A percentile compares a stretch with the other conserved stretches of the same genome.
Evolutionary conservation across 345 rosid species (phyloP).

Genomic region (Rhodamnia rubescens): DNA sequence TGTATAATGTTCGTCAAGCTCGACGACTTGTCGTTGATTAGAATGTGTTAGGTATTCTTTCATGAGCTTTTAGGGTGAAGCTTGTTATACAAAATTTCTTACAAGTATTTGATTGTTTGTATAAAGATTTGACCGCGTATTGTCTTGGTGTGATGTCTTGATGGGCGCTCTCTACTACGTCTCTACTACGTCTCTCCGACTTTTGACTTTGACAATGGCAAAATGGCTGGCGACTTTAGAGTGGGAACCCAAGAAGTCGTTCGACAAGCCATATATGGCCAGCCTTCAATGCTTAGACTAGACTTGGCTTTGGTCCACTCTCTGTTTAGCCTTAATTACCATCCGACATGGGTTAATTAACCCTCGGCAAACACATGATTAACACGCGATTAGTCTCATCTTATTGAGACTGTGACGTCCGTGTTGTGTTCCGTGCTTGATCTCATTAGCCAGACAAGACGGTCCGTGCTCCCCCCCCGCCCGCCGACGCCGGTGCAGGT

Average conservation of each 20-base stretch:
- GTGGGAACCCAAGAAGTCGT: neutral
- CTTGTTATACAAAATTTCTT: neutral
- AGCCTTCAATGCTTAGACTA: neutral
- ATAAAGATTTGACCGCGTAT: neutral
- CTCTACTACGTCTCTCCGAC: neutral
- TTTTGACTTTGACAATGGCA: neutral
- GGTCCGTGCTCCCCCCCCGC: neutral
- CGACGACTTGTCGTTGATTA: neutral
- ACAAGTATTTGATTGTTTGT: neutral
- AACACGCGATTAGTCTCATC: too few species aligned
- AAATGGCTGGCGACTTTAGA: neutral
- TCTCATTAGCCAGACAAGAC: too few species aligned
- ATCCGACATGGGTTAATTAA: neutral
- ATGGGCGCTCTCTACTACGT: neutral
- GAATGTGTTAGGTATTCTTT: neutral
- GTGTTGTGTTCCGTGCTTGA: neutral
- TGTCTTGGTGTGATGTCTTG: neutral
- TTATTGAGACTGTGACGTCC: neutral
- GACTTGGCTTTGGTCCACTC: neutral
- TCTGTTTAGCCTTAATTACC: neutral
- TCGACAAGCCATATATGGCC: neutral
- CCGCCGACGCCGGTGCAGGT: neutral
- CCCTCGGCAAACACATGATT: too few species aligned
- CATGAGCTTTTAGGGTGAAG: neutral
- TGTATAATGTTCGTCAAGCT: neutral